Evolutionary conservation across 192 early-diverging fungal species (phyloP).

Genomic region (Cetraspora pellucida): DNA sequence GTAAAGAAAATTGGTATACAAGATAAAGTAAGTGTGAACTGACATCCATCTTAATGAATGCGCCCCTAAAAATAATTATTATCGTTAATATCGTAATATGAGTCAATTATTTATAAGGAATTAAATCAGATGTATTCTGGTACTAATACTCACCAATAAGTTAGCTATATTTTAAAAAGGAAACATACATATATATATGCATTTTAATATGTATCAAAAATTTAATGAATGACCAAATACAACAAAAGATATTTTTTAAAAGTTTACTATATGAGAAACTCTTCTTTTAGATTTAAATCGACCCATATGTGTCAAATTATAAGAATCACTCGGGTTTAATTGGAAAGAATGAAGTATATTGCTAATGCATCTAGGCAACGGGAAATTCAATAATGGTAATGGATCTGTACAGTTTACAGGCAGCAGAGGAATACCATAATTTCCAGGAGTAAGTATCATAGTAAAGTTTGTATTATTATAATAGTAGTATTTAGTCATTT

Average conservation of each 20-base stretch:
- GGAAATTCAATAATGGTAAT: neutral
- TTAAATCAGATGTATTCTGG: neutral
- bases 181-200: too few species aligned
- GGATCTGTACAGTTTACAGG: neutral
- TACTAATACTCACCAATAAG: neutral
- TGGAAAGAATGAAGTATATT: neutral
- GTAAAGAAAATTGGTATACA: too few species aligned
- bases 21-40: too few species aligned
- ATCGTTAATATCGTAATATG: too few species aligned
- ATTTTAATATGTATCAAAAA: too few species aligned
- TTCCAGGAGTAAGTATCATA: neutral
- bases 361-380: slow-evolving; percentile 16
- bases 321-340: neutral
- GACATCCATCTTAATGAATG: too few species aligned
- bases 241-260: neutral
- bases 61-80: too few species aligned
- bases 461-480: too few species aligned
- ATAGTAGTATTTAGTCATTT: too few species aligned
- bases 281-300: neutral
- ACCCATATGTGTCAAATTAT: neutral
- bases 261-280: slow-evolving; percentile 19
- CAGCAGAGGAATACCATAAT: neutral
- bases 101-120: too few species aligned
- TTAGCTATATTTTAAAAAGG: neutral
- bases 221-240: too few species aligned